These are phyloP conservation scores for Iris pallida DNA, from an alignment of 116 monocot genomes.

Conservation along the genomic window DNA sequence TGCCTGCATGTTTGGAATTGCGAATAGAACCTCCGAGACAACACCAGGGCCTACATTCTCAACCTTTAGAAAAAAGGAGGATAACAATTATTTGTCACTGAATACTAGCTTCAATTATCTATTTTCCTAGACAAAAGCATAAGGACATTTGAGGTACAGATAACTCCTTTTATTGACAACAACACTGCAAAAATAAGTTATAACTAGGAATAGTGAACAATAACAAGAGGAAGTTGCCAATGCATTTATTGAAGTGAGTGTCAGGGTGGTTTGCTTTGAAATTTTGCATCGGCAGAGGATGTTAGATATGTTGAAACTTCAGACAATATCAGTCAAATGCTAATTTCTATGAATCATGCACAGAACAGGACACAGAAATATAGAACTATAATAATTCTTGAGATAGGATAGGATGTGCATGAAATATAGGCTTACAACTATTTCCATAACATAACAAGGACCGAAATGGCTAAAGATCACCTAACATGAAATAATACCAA, in stretches of 20 bases:
- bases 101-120: not conserved
- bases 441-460: too few species aligned
- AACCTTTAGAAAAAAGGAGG: slow-evolving; percentile 41
- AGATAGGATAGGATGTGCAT: too few species aligned
- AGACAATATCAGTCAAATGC: too few species aligned
- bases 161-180: not conserved
- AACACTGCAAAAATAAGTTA: not conserved
- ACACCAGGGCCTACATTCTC: slow-evolving; percentile 60
- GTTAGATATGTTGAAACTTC: too few species aligned
- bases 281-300: too few species aligned
- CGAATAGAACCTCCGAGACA: slow-evolving; percentile 57
- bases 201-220: not conserved
- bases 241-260: not conserved
- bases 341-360: too few species aligned
- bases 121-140: not conserved
- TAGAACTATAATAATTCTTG: too few species aligned
- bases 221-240: not conserved
- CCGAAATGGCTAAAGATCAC: too few species aligned
- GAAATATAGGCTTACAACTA: too few species aligned
- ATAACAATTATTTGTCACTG: not conserved
- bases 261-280: not conserved
- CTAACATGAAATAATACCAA: too few species aligned
- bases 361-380: too few species aligned
- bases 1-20: slow-evolving; percentile 75
- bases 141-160: not conserved